Evolutionary conservation across 352 stramenopile species (phyloP).

Genomic region (Thalassiosira livingstoniorum): DNA sequence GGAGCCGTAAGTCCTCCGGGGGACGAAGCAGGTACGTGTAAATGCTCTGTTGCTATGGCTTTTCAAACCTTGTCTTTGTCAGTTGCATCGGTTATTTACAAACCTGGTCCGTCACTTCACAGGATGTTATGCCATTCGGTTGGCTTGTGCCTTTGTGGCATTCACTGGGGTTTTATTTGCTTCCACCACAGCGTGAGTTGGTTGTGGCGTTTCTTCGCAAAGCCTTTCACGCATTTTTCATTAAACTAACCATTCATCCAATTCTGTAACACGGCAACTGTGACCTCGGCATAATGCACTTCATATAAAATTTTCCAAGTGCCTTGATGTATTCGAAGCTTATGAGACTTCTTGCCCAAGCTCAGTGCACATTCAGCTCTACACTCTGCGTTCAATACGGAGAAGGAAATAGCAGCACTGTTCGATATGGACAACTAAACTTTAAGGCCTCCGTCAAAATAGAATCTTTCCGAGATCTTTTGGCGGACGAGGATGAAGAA

Average conservation of each 20-base stretch:
- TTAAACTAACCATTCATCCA: too few relatives aligned
- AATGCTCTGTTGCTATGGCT: too few relatives aligned
- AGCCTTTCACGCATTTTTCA: too few relatives aligned
- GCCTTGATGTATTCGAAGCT: conserved; percentile 52
- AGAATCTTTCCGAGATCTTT: background rate
- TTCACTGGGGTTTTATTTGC: conserved; percentile 47
- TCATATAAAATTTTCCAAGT: too few relatives aligned
- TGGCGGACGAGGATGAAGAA: background rate
- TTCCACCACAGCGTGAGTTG: conserved; percentile 26
- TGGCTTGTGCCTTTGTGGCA: conserved; percentile 45
- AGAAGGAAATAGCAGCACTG: conserved; percentile 36
- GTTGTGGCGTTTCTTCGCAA: too few relatives aligned
- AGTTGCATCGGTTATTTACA: too few relatives aligned
- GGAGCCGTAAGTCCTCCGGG: conserved; percentile 32
- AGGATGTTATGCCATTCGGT: conserved; percentile 41
- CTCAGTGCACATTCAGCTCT: conserved; percentile 44
- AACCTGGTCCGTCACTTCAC: too few relatives aligned
- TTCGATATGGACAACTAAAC: conserved; percentile 40
- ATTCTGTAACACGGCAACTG: too few relatives aligned
- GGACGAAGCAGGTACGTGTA: too few relatives aligned
- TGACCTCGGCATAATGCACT: too few relatives aligned
- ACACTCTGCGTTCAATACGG: conserved; percentile 51
- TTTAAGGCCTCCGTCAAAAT: conserved; percentile 28
- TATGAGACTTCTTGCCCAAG: conserved; percentile 38
- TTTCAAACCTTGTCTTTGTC: too few relatives aligned